Evolutionary conservation across 345 rosid species (phyloP), one percentile per base, ranked within the genome.

Genomic region (Salix viminalis): DNA sequence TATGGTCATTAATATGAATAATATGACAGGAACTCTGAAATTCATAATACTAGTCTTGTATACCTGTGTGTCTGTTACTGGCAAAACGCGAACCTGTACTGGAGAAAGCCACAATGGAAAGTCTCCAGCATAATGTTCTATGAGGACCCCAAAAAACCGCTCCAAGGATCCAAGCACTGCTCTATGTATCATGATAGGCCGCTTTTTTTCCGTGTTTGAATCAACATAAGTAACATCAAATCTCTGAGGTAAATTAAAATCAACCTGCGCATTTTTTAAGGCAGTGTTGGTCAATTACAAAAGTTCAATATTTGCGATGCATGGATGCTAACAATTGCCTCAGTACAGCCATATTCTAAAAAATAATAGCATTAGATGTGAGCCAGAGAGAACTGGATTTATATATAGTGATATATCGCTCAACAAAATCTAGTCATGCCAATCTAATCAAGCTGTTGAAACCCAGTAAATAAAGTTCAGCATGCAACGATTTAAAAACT

Each of bases 101-200:
- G 99, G 98, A 70, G 98, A 86, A 61, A 96, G 96, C 98, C 99
- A 93, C 77, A 91, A 44, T 13, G 97, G 98, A 79, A 95, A 95
- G 78, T 93, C 99, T 60, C 98, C 99, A n/a, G 98, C 99, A 67
- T 90, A 95, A 75, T 93, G 96, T 81, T 95, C 99, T 64, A 93
- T 91, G 26, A 95, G 96, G 77, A 95, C 96, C 65, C 99, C 98
- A 61, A 95, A 95, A 78, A 95, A 93, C 44, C 96, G 87, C 83
- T 95, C 99, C 58, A 95, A 72, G 11, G 99, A 93, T 32, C 98
- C 98, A 64, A 95, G 92, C 74, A 95, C 96, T 10, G 98, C 99
- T 83, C 99, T 90, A 81, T 95, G 99, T 76, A 95, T 93, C 99
- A 95, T 90, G 76, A 95, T 95, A 32, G 99, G 97, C 44, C 88